These are phyloP conservation scores for Panaeolus cyanescens DNA, from an alignment of 768 basidiomycete genomes.

Conservation along the genomic window DNA sequence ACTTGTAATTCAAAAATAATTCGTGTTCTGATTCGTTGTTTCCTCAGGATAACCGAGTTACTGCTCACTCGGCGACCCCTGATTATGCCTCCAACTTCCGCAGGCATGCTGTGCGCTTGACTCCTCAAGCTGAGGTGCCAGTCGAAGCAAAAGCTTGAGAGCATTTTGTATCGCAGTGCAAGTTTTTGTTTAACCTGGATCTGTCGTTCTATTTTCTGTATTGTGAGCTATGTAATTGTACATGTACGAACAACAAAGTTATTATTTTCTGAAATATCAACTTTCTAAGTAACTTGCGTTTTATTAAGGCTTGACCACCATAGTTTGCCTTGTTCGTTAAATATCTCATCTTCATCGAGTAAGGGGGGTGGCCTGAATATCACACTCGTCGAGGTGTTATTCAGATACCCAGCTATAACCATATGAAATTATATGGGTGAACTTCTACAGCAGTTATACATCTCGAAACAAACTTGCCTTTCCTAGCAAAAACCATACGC, in stretches of 20 bases:
- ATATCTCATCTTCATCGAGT: not conserved
- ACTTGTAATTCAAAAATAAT: not conserved
- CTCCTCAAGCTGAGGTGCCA: slow-evolving; percentile 49
- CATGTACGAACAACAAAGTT: no score
- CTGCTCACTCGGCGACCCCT: slow-evolving; percentile 44
- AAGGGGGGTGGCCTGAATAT: not conserved
- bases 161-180: no score
- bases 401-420: not conserved
- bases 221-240: not conserved
- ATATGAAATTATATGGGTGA: not conserved
- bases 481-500: not conserved
- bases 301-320: not conserved
- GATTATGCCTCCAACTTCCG: slow-evolving; percentile 39
- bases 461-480: not conserved
- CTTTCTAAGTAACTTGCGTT: not conserved
- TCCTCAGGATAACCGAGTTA: slow-evolving; percentile 47
- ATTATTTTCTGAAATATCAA: no score
- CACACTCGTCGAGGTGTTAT: not conserved
- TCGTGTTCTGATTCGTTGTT: not conserved
- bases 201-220: not conserved
- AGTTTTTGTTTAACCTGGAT: no score
- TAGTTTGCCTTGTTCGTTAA: not conserved
- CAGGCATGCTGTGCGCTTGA: slow-evolving; percentile 48
- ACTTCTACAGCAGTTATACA: not conserved
- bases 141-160: slow-evolving; percentile 12